Percentiles rank a stretch among this genome's conserved stretches.
These are phyloP conservation scores for Rhazya stricta DNA, from an alignment of 257 asterid genomes.

Conservation along the genomic window DNA sequence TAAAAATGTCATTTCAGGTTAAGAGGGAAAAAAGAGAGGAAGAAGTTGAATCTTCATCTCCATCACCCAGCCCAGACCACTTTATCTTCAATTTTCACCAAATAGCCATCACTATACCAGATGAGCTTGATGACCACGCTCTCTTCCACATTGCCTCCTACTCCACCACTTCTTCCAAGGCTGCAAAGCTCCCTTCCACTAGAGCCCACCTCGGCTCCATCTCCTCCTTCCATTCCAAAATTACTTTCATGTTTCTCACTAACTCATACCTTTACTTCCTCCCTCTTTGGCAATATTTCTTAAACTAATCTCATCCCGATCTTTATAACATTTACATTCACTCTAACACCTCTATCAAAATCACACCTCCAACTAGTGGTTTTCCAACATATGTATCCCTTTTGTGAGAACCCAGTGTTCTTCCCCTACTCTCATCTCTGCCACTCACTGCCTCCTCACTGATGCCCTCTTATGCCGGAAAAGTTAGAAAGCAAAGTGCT, in stretches of 20 bases:
- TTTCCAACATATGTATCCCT: constrained; percentile 48
- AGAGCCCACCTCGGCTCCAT: constrained; percentile 60
- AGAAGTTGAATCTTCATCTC: no score
- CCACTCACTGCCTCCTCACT: constrained; percentile 65
- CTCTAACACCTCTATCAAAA: constrained; percentile 53
- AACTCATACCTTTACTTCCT: constrained; percentile 67
- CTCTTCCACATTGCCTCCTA: constrained; percentile 66
- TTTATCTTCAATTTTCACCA: no score
- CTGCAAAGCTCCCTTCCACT: constrained; percentile 43
- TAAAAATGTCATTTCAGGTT: no score
- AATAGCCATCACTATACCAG: constrained; percentile 61
- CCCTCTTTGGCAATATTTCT: constrained; percentile 73
- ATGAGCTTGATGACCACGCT: constrained; percentile 81
- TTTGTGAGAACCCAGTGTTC: constrained; percentile 81
- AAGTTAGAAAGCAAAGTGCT: no score
- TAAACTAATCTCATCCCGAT: constrained; percentile 37
- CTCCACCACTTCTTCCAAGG: constrained; percentile 8
- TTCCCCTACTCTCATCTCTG: constrained; percentile 74
- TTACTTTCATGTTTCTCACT: constrained; percentile 80
- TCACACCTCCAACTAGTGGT: constrained; percentile 42
- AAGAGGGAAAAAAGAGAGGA: no score
- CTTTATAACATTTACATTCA: constrained; percentile 80
- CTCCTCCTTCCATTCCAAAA: constrained; percentile 67
- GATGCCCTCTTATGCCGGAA: constrained; percentile 59
- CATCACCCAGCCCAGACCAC: no score